phyloP scores from a whole-genome alignment of 805 yeast genomes.

The Blastobotrys attinorum region DNA sequence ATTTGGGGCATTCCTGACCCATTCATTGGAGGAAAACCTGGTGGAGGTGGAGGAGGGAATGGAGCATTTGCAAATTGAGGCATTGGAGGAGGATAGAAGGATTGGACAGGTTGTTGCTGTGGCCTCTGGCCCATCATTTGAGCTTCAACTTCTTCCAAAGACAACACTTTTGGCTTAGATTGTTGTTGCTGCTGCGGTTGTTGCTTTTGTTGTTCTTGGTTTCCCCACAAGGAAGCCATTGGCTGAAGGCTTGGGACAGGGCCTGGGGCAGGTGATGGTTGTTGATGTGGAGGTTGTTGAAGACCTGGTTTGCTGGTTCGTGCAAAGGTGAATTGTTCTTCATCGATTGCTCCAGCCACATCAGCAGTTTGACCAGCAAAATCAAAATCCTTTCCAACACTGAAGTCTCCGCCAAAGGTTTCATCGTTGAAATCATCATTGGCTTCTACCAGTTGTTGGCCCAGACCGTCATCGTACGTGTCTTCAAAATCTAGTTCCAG shows the following conservation, averaged over 20 bases:
- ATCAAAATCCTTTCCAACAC: conserved; percentile 55
- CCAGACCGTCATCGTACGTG: conserved; percentile 71
- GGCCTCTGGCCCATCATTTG: conserved; percentile 40
- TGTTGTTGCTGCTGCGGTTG: conserved; percentile 14
- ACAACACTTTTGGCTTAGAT: conserved; percentile 41
- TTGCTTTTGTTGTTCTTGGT: conserved; percentile 5
- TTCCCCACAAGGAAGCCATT: conserved; percentile 63
- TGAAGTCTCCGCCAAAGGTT: conserved; percentile 57
- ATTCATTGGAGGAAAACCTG: conserved; percentile 8
- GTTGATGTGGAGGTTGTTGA: too few relatives aligned
- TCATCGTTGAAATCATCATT: conserved; percentile 78
- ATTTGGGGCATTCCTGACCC: too few relatives aligned
- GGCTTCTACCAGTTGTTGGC: conserved; percentile 51
- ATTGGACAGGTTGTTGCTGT: conserved; percentile 9
- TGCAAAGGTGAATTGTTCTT: conserved; percentile 23
- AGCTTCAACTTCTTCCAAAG: conserved; percentile 82
- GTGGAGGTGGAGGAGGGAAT: conserved; percentile 5
- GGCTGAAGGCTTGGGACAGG: conserved; percentile 42
- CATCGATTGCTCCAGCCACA: conserved; percentile 24
- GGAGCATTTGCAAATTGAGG: conserved; percentile 2
- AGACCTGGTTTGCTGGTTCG: conserved; percentile 12
- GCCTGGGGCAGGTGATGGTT: conserved; percentile 19
- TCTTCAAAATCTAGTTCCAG: conserved; percentile 53
- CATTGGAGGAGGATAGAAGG: conserved; percentile 3
- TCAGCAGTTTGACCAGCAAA: conserved; percentile 40